Conservation (phyloP, 1,284 basidiomycete genomes). For the Puccinia sorghi region DNA sequence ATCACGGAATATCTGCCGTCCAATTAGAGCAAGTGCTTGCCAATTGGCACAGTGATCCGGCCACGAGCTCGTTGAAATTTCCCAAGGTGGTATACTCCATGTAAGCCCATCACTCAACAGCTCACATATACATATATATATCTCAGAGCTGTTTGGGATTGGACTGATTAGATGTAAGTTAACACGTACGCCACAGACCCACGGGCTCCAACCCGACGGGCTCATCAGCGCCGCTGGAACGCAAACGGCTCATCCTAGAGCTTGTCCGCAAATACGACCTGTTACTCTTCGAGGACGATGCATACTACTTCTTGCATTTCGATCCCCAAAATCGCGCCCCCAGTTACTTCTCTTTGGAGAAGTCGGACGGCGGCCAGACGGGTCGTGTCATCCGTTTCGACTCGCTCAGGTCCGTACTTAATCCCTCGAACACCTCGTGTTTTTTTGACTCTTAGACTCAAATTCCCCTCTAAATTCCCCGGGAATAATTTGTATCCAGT, state of each 20-base stretch:
- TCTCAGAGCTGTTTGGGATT: background rate
- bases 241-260: slow-evolving; percentile 74
- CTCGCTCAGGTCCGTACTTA: slow-evolving; percentile 47
- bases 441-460: slow-evolving; percentile 3
- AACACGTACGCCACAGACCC: slow-evolving; percentile 53
- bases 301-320: slow-evolving; percentile 72
- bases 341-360: slow-evolving; percentile 46
- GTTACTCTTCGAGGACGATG: slow-evolving; percentile 71
- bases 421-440: no score
- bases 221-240: slow-evolving; percentile 70
- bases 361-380: slow-evolving; percentile 53
- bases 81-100: slow-evolving; percentile 81
- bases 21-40: slow-evolving; percentile 70
- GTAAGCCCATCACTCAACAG: background rate
- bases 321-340: slow-evolving; percentile 10
- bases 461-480: no score
- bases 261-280: slow-evolving; percentile 75
- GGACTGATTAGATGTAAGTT: background rate
- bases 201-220: slow-evolving; percentile 78
- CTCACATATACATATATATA: no score
- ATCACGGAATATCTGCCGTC: slow-evolving; percentile 69
- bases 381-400: slow-evolving; percentile 58
- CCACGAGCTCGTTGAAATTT: slow-evolving; percentile 64
- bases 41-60: slow-evolving; percentile 67
- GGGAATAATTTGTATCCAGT: slow-evolving; percentile 62